phyloP scores from a whole-genome alignment of 1,284 basidiomycete genomes.

The Erythrobasidium hasegawianum region DNA sequence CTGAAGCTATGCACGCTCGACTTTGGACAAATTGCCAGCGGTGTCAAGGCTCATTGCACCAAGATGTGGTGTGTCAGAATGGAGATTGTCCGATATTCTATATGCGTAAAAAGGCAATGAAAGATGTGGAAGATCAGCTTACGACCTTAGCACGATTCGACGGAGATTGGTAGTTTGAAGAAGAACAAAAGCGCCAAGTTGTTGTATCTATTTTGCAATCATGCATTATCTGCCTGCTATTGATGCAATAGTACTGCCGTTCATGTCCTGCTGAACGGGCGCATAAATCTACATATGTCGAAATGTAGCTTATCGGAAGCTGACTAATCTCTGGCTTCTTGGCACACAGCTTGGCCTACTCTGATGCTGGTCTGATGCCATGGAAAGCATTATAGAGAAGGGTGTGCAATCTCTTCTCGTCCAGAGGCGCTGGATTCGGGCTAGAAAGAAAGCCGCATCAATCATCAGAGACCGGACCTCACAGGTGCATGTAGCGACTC shows the following conservation, averaged over 20 bases:
- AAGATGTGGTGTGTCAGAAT: constrained; percentile 49
- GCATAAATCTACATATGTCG: too few relatives aligned
- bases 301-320: too few relatives aligned
- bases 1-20: constrained; percentile 84
- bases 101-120: constrained; percentile 40
- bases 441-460: too few relatives aligned
- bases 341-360: neutral
- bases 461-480: too few relatives aligned
- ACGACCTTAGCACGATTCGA: constrained; percentile 39
- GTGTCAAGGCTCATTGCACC: constrained; percentile 90
- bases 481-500: too few relatives aligned
- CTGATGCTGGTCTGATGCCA: constrained; percentile 13
- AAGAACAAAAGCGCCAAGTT: neutral
- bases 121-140: constrained; percentile 40
- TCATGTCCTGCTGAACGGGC: too few relatives aligned
- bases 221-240: too few relatives aligned
- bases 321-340: too few relatives aligned
- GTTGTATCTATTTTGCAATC: neutral
- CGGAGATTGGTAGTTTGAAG: constrained; percentile 34
- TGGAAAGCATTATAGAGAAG: constrained; percentile 41
- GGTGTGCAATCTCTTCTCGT: constrained; percentile 48
- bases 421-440: constrained; percentile 53
- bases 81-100: constrained; percentile 43
- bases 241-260: too few relatives aligned
- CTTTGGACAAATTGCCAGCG: constrained; percentile 95